These are phyloP conservation scores for Clavaria fumosa DNA, from an alignment of 768 basidiomycete species.

Conservation along the genomic window DNA sequence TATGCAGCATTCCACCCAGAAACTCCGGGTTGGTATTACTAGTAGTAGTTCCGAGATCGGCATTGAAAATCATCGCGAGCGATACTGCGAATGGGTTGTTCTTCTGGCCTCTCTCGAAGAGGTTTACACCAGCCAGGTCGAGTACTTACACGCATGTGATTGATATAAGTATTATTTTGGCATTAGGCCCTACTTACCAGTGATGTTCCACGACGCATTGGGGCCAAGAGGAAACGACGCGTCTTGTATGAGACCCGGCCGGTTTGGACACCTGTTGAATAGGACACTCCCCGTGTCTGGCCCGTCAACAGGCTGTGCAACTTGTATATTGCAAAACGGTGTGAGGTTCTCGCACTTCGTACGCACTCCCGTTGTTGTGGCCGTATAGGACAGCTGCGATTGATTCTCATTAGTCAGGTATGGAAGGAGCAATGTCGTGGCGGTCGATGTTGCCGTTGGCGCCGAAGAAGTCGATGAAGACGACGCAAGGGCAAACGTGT, in stretches of 20 bases:
- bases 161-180: neutral
- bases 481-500: neutral
- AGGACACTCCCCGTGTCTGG: neutral
- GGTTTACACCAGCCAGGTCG: neutral
- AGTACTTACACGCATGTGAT: too few species aligned
- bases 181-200: neutral
- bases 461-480: neutral
- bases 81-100: neutral
- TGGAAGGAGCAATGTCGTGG: neutral
- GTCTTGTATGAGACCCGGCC: neutral
- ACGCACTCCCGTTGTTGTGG: neutral
- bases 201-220: neutral
- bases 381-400: neutral
- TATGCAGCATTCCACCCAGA: neutral
- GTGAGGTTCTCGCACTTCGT: neutral
- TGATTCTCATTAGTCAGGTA: neutral
- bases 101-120: neutral
- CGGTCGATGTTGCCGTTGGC: neutral
- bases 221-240: neutral
- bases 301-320: neutral
- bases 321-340: neutral
- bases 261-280: neutral
- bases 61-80: neutral
- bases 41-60: neutral
- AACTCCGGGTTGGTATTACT: neutral